phyloP scores from a whole-genome alignment of 2,329 filamentous ascomycete species.

The Botryotinia calthae region DNA sequence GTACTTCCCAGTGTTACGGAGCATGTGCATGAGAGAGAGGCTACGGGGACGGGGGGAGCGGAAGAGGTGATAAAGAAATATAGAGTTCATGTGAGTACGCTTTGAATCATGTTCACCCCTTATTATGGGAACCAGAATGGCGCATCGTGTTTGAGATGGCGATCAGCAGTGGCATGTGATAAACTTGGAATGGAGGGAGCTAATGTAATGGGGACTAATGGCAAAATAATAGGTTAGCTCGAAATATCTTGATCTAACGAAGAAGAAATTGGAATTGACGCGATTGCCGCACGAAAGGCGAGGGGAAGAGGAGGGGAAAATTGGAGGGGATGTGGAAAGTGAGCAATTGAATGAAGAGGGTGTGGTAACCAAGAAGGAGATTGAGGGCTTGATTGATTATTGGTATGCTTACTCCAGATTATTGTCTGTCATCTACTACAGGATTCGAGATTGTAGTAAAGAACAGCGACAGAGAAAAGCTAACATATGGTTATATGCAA shows the following conservation, averaged over 20 bases:
- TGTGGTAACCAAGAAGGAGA: constrained; percentile 51
- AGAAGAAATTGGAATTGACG: constrained; percentile 64
- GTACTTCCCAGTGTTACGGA: constrained; percentile 16
- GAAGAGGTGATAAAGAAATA: constrained; percentile 47
- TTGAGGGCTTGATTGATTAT: constrained; percentile 65
- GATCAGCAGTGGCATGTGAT: neutral
- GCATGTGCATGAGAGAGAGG: neutral
- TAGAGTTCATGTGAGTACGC: constrained; percentile 52
- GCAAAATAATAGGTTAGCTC: constrained; percentile 54
- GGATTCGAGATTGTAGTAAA: neutral
- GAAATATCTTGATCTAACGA: constrained; percentile 65
- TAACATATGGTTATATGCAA: constrained; percentile 1
- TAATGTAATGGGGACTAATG: neutral
- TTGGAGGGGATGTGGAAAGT: neutral
- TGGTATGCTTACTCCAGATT: constrained; percentile 47
- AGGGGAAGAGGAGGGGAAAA: neutral
- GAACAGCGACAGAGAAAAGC: neutral
- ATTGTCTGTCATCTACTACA: neutral
- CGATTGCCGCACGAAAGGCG: constrained; percentile 57
- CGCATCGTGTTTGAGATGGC: neutral
- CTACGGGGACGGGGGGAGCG: neutral
- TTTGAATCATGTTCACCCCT: neutral
- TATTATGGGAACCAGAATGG: neutral
- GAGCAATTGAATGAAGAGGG: constrained; percentile 48
- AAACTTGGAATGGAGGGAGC: neutral